Percentiles rank a stretch among this genome's conserved stretches.
These are phyloP conservation scores for Flaveria ramosissima DNA, from an alignment of 129 eudicot genomes.

Conservation along the genomic window DNA sequence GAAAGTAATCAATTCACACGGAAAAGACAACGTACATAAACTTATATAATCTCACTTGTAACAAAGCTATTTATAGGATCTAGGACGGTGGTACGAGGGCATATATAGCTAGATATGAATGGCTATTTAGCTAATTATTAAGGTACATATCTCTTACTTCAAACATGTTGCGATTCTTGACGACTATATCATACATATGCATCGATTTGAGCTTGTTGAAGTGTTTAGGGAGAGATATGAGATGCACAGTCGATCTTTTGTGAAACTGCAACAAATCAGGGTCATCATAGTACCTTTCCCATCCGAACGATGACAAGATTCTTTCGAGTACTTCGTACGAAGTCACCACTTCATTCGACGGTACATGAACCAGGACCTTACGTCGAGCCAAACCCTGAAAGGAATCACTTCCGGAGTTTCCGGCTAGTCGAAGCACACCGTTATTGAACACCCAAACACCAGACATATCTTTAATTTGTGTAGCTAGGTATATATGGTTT, in stretches of 20 bases:
- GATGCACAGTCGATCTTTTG: constrained; percentile 4
- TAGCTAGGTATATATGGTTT: background rate
- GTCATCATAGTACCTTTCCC: constrained; percentile 90
- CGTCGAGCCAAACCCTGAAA: constrained; percentile 39
- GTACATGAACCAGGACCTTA: constrained; percentile 60
- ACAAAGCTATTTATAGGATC: too few relatives aligned
- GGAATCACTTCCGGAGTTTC: constrained; percentile 68
- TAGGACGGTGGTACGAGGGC: too few relatives aligned
- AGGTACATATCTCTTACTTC: constrained; percentile 61
- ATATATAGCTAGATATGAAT: too few relatives aligned
- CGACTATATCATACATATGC: constrained; percentile 92
- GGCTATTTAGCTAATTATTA: background rate
- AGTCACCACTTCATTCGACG: constrained; percentile 64
- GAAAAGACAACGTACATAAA: too few relatives aligned
- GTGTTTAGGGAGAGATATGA: constrained; percentile 29
- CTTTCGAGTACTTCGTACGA: constrained; percentile 59
- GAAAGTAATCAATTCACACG: too few relatives aligned
- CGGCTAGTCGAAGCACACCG: constrained; percentile 77
- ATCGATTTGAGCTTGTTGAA: constrained; percentile 76
- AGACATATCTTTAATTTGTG: constrained; percentile 48
- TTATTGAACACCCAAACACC: constrained; percentile 98
- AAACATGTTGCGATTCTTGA: constrained; percentile 82
- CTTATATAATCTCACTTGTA: too few relatives aligned
- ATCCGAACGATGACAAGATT: constrained; percentile 55
- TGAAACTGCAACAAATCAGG: constrained; percentile 35